Evolutionary conservation across 305 asterid species (phyloP).

Genomic region (Fraxinus floribunda): DNA sequence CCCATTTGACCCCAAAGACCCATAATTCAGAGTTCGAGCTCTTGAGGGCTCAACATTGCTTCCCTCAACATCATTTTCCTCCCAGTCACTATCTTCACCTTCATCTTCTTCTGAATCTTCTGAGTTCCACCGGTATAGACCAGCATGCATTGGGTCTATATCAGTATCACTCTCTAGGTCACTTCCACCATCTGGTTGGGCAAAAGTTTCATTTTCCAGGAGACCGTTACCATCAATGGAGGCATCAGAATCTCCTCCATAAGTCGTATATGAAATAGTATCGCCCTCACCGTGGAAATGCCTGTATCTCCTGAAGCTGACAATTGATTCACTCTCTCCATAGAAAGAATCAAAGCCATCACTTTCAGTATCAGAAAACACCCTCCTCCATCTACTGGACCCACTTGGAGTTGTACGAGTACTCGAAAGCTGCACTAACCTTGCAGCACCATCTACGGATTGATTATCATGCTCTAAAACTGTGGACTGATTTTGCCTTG

Average conservation of each 20-base stretch:
- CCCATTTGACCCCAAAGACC: constrained; percentile 20
- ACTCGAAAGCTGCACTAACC: constrained; percentile 39
- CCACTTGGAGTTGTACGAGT: constrained; percentile 60
- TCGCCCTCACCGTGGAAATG: constrained; percentile 56
- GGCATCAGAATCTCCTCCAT: constrained; percentile 75
- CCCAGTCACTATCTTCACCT: constrained; percentile 47
- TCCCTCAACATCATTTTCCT: constrained; percentile 50
- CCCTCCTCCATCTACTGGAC: constrained; percentile 69
- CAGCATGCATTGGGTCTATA: constrained; percentile 96
- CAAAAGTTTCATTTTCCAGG: constrained; percentile 47
- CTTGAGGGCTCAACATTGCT: constrained; percentile 32
- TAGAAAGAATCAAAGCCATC: constrained; percentile 71
- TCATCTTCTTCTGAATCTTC: constrained; percentile 56
- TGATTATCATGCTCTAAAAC: constrained; percentile 43
- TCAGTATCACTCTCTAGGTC: constrained; percentile 69
- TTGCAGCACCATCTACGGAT: constrained; percentile 39
- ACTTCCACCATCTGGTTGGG: constrained; percentile 46
- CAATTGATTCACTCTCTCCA: constrained; percentile 72
- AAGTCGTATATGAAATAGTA: constrained; percentile 47
- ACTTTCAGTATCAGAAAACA: constrained; percentile 72
- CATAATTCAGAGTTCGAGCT: constrained; percentile 31
- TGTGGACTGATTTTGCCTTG: constrained; percentile 51
- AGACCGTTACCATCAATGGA: constrained; percentile 46
- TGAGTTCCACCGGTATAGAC: constrained; percentile 65
- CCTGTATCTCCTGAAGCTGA: constrained; percentile 65